Base-by-base conservation (phyloP, 2,329 filamentous ascomycete genomes). In the Aspergillus brunneoviolaceus region DNA sequence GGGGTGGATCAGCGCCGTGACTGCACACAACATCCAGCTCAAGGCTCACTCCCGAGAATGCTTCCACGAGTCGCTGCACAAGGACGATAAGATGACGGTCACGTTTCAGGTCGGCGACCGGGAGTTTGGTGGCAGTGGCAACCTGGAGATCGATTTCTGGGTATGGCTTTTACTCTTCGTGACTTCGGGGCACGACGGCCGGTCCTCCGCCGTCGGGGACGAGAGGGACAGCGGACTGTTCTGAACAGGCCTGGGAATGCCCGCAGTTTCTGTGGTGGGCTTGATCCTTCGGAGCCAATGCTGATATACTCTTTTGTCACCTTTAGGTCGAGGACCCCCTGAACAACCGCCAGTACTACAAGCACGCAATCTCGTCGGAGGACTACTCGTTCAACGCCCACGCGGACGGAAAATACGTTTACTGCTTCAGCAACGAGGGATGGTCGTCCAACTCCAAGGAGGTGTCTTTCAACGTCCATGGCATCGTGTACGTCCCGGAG, bases 341-440 rank as follows among this genome's bases (percentile, higher is more conserved):
- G 55, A 87, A 87, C 72, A 84, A 85, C 73, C 90, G 92, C 80
- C 88, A 95, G 75, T 84, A 90, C 72, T 89, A 91, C 78, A 87
- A 96, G 74, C 90, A 89, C 77, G 84, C 86, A 61, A 85, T 95
- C 61, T 93, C 93, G 64, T 93, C 90, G 70, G 95, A 95, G 74
- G 94, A 98, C 79, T 92, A 96, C 81, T 91, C 91, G 60, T 98
- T 99, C 80, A 89, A 87, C 45, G 93, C 95, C 55, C 82, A 84
- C 69, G 80, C 87, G 73, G 93, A 99, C 77, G 95, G 95, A 66
- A 92, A 90, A 80, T 97, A 90, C 81, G 82, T 86, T 60, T 99
- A 99, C 87, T 99, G 95, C 87, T 99, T 99, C 82, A 96, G 95
- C 80, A 99, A 99, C 80, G 94, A 98, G 83, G 89, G 95, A 77